phyloP scores from a whole-genome alignment of 148 eudicot genomes.

The Simmondsia chinensis region DNA sequence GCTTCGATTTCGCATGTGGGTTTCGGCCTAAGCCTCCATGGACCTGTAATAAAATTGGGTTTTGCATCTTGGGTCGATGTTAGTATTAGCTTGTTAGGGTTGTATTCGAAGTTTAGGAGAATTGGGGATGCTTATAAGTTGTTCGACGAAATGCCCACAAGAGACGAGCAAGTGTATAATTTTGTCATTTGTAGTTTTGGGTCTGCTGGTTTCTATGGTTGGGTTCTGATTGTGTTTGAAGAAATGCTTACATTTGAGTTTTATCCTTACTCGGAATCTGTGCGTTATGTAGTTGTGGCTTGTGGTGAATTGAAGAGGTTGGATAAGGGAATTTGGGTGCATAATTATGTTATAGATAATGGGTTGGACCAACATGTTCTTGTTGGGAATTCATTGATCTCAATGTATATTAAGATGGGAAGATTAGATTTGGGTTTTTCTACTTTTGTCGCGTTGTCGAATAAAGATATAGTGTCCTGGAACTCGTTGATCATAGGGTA shows the following conservation, averaged over 20 bases:
- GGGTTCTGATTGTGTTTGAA: conserved; percentile 14
- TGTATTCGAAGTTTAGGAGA: conserved; percentile 13
- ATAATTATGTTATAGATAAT: conserved; percentile 13
- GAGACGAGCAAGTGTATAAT: conserved; percentile 10
- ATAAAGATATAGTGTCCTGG: conserved; percentile 36
- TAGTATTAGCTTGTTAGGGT: conserved; percentile 7
- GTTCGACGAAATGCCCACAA: conserved; percentile 34
- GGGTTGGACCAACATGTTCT: conserved; percentile 11
- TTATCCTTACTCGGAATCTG: conserved; percentile 10
- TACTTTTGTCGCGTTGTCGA: conserved; percentile 17
- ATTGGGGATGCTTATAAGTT: conserved; percentile 10
- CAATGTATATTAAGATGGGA: conserved; percentile 32
- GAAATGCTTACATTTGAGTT: conserved; percentile 12
- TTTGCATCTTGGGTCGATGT: conserved; percentile 10
- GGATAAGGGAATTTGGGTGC: conserved; percentile 19
- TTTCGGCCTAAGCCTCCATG: conserved; percentile 18
- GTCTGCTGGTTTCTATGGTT: conserved; percentile 9
- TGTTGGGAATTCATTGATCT: conserved; percentile 23
- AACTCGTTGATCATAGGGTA: conserved; percentile 29
- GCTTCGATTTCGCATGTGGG: conserved; percentile 8
- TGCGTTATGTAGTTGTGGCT: conserved; percentile 17
- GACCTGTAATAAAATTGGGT: conserved; percentile 23
- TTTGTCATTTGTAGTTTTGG: conserved; percentile 19
- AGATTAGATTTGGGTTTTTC: conserved; percentile 17
- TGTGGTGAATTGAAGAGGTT: conserved; percentile 26